Conservation (phyloP, 176 grass and related monocot genomes). For the Oryza nivara region DNA sequence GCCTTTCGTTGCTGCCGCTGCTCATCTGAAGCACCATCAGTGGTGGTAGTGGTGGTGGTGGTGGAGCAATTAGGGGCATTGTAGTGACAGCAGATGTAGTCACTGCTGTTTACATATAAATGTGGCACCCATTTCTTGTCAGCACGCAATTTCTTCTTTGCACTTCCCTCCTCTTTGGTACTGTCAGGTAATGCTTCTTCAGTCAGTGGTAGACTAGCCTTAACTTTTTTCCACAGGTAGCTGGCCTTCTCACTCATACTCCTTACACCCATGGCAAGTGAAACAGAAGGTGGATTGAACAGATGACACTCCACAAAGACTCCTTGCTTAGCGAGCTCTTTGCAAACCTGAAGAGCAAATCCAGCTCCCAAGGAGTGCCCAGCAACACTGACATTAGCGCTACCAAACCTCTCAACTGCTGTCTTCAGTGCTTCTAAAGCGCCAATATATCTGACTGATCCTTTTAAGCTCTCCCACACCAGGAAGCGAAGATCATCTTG, state of each 20-base stretch:
- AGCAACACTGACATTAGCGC: slow-evolving; percentile 61
- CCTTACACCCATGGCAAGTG: slow-evolving; percentile 77
- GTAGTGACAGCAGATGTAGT: slow-evolving; percentile 92
- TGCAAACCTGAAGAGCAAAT: slow-evolving; percentile 82
- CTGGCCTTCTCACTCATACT: slow-evolving; percentile 77
- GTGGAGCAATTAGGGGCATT: slow-evolving; percentile 58
- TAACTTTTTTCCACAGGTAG: slow-evolving; percentile 71
- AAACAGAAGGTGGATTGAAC: slow-evolving; percentile 95
- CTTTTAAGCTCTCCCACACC: slow-evolving; percentile 82
- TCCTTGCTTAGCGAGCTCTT: slow-evolving; percentile 79
- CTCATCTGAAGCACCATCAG: slow-evolving; percentile 40
- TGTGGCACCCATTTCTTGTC: slow-evolving; percentile 85
- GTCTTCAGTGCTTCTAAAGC: slow-evolving; percentile 64
- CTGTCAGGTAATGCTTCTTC: slow-evolving; percentile 40
- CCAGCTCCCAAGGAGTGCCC: slow-evolving; percentile 88
- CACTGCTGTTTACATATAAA: slow-evolving; percentile 89
- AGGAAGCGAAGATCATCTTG: slow-evolving; percentile 88
- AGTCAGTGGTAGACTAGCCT: slow-evolving; percentile 55
- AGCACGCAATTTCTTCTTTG: slow-evolving; percentile 40
- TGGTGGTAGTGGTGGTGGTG: slow-evolving; percentile 34
- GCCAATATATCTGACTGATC: slow-evolving; percentile 72
- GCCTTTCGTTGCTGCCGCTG: slow-evolving; percentile 35
- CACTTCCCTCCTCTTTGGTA: slow-evolving; percentile 41
- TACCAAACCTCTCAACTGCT: slow-evolving; percentile 62
- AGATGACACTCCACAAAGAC: slow-evolving; percentile 85